Conservation (phyloP, 2,329 filamentous ascomycete genomes). For the Taxawa tesnikishii region DNA sequence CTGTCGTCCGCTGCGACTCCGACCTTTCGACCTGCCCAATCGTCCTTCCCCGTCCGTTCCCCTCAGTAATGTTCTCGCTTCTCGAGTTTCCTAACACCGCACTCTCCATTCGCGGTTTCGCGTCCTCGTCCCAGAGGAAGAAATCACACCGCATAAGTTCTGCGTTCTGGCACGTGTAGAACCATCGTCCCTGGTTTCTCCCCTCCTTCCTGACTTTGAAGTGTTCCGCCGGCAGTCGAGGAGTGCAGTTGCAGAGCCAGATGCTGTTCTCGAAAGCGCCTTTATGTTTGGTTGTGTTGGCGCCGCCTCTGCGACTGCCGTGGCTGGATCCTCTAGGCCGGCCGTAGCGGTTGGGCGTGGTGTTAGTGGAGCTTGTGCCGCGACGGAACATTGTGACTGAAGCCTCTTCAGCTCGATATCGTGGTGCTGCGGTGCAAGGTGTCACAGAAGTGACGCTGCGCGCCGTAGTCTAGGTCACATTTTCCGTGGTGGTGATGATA, state of each 20-base stretch:
- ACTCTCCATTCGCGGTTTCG: slow-evolving; percentile 33
- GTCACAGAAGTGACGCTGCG: no score
- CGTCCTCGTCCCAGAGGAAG: slow-evolving; percentile 47
- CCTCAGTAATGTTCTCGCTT: slow-evolving; percentile 22
- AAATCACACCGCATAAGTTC: slow-evolving; percentile 39
- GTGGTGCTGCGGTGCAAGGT: no score
- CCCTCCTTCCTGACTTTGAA: slow-evolving; percentile 47
- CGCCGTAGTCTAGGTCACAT: no score
- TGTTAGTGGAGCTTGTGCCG: not conserved
- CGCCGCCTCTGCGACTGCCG: not conserved
- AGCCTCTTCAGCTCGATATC: no score
- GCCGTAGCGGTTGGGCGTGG: not conserved
- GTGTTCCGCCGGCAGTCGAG: slow-evolving; percentile 39
- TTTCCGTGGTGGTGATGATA: no score
- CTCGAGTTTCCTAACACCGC: slow-evolving; percentile 35
- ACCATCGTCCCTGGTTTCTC: slow-evolving; percentile 37
- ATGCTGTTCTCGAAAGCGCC: slow-evolving; percentile 21
- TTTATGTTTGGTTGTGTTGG: not conserved
- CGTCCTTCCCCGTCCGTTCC: slow-evolving; percentile 5
- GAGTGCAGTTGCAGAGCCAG: slow-evolving; percentile 45
- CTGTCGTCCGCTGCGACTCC: slow-evolving; percentile 1
- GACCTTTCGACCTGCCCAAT: not conserved
- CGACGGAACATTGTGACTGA: slow-evolving; percentile 1
- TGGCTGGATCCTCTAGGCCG: not conserved
- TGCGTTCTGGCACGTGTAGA: slow-evolving; percentile 45